Conservation (phyloP, 192 early-diverging fungal species). For the Martensiomyces pterosporus region DNA sequence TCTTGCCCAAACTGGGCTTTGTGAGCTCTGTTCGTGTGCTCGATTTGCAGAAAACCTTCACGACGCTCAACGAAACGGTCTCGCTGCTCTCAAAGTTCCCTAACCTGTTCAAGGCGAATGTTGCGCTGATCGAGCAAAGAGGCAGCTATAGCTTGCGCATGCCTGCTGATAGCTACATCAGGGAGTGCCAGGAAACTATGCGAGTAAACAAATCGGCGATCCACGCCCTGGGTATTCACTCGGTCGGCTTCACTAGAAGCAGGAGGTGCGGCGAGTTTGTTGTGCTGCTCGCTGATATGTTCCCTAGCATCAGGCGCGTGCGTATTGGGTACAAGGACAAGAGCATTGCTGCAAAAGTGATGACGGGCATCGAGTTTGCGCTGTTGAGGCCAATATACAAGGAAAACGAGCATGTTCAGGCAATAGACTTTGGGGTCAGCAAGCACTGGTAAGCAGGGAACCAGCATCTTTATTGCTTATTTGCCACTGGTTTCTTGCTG, state of each 20-base stretch:
- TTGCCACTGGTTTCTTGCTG: too few species aligned
- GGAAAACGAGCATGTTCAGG: not conserved
- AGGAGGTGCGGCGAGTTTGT: slow-evolving; percentile 15
- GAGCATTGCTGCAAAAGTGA: not conserved
- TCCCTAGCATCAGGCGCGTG: slow-evolving; percentile 9
- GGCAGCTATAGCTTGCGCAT: too few species aligned
- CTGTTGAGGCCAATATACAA: slow-evolving; percentile 7
- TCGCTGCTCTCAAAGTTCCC: slow-evolving; percentile 5
- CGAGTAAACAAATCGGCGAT: too few species aligned
- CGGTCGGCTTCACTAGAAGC: not conserved
- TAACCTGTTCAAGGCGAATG: slow-evolving; percentile 2
- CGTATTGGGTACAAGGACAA: not conserved
- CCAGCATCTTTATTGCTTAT: not conserved
- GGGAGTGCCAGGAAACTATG: too few species aligned
- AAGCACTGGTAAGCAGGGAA: not conserved
- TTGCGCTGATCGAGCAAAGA: not conserved
- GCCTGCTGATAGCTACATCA: too few species aligned
- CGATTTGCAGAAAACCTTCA: slow-evolving; percentile 3
- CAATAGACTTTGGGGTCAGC: slow-evolving; percentile 2
- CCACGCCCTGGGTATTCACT: slow-evolving; percentile 7
- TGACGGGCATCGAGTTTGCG: slow-evolving; percentile 7
- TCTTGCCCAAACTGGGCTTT: not conserved
- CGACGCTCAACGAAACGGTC: slow-evolving; percentile 3
- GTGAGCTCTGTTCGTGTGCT: slow-evolving; percentile 5
- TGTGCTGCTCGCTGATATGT: slow-evolving; percentile 15